Evolutionary conservation across 495 filamentous ascomycete species (phyloP).

Genomic region (Amphirosellinia nigrospora): DNA sequence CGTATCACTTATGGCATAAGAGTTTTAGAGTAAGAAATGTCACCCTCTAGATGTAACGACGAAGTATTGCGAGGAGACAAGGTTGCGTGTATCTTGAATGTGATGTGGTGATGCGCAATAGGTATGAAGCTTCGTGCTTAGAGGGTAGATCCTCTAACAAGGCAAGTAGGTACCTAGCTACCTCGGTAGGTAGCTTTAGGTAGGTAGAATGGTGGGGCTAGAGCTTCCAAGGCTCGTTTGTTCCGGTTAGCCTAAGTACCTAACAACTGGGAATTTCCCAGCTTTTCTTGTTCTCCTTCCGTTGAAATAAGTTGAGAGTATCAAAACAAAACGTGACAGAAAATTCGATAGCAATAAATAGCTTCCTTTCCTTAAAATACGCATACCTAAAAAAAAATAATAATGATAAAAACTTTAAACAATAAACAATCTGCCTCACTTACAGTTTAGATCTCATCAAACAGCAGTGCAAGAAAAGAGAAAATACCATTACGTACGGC

Average conservation of each 20-base stretch:
- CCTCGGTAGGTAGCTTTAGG: neutral
- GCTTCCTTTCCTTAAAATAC: neutral
- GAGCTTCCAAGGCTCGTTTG: too few species aligned
- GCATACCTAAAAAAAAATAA: too few species aligned
- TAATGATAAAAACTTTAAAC: too few species aligned
- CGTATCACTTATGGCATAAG: neutral
- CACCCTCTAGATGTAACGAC: neutral
- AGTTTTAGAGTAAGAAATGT: neutral
- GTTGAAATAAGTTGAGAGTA: neutral
- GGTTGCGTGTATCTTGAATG: slow-evolving; percentile 30
- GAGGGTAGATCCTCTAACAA: too few species aligned
- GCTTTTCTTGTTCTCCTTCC: neutral
- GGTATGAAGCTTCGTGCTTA: too few species aligned
- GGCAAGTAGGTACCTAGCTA: neutral
- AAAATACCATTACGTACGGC: neutral
- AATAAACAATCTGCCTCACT: slow-evolving; percentile 6
- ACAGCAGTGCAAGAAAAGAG: neutral
- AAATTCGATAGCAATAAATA: neutral
- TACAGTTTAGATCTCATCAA: neutral
- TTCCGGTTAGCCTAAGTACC: too few species aligned
- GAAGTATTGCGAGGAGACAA: neutral
- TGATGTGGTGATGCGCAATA: slow-evolving; percentile 20
- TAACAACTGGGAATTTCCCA: neutral
- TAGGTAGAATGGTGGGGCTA: neutral
- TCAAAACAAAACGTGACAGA: neutral